phyloP scores from a whole-genome alignment of 805 yeast genomes.

The Wickerhamiella spandovensis region DNA sequence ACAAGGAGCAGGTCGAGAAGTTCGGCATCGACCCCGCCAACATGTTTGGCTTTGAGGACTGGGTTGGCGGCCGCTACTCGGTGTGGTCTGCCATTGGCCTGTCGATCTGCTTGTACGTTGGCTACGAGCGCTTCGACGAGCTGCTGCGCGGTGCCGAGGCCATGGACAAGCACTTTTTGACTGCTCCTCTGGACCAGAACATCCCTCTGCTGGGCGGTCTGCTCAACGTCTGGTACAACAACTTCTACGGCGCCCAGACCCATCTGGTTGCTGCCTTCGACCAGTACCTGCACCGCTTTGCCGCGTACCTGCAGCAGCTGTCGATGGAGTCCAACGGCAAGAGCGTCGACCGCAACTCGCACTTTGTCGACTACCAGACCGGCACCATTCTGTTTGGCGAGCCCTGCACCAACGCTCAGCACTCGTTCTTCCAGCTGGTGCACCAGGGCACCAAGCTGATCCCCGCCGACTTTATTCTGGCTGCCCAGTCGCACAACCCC shows the following conservation, averaged over 20 bases:
- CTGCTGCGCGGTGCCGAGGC: slow-evolving; percentile 98
- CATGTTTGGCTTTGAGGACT: slow-evolving; percentile 96
- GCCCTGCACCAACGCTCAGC: slow-evolving; percentile 98
- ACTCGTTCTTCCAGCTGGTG: slow-evolving; percentile 97
- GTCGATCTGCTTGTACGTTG: slow-evolving; percentile 88
- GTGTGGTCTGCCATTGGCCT: slow-evolving; percentile 99
- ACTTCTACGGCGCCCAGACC: slow-evolving; percentile 96
- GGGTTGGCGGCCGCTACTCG: slow-evolving; percentile 99
- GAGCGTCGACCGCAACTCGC: slow-evolving; percentile 85
- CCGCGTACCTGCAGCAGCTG: slow-evolving; percentile 96
- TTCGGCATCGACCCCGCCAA: slow-evolving; percentile 95
- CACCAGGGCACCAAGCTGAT: slow-evolving; percentile 98
- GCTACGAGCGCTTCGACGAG: slow-evolving; percentile 82
- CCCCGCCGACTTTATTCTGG: slow-evolving; percentile 92
- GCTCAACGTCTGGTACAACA: slow-evolving; percentile 95
- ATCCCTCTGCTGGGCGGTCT: slow-evolving; percentile 91
- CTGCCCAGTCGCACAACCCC: slow-evolving; percentile 97
- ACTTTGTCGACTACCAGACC: slow-evolving; percentile 85
- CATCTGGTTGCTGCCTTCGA: slow-evolving; percentile 97
- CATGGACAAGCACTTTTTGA: slow-evolving; percentile 77
- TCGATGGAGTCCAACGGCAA: slow-evolving; percentile 99
- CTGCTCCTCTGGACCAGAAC: slow-evolving; percentile 77
- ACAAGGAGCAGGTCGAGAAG: slow-evolving; percentile 77
- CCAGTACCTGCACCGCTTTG: slow-evolving; percentile 98
- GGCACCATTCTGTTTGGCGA: slow-evolving; percentile 95